Evolutionary conservation across 176 grass and related monocot genomes (phyloP).

Genomic region (Ensete ventricosum): DNA sequence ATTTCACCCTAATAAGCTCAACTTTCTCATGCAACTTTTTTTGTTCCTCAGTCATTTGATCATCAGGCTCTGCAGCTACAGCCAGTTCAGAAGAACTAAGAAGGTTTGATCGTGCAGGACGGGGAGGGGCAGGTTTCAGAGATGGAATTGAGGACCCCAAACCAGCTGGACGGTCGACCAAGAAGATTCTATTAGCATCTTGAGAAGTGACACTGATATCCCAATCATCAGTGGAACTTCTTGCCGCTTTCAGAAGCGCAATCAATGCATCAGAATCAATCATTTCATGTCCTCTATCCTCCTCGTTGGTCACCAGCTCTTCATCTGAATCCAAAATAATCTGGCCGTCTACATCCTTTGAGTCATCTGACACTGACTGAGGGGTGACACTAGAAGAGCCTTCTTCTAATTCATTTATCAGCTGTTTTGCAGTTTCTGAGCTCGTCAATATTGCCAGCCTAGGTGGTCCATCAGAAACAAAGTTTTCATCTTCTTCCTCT

Average conservation of each 20-base stretch:
- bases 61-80: conserved; percentile 36
- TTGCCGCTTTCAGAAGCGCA: conserved; percentile 69
- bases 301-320: conserved; percentile 52
- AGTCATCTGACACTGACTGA: conserved; percentile 30
- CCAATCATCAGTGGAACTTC: conserved; percentile 32
- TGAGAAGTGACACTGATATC: conserved; percentile 43
- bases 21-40: conserved; percentile 79
- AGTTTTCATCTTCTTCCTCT: background rate
- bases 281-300: conserved; percentile 34
- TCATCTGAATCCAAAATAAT: conserved; percentile 55
- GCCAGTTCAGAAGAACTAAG: conserved; percentile 38
- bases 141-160: conserved; percentile 53
- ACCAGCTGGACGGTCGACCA: conserved; percentile 58
- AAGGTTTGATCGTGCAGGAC: conserved; percentile 31
- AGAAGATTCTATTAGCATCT: conserved; percentile 55
- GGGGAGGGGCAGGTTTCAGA: conserved; percentile 36
- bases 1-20: conserved; percentile 70
- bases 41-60: conserved; percentile 67
- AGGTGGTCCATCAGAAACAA: background rate
- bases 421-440: conserved; percentile 38
- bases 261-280: conserved; percentile 56
- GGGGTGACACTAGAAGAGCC: conserved; percentile 34
- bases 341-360: conserved; percentile 48
- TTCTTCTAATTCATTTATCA: conserved; percentile 54
- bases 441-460: conserved; percentile 16